Evolutionary conservation across 345 rosid genomes (phyloP).

Genomic region (Raphanus sativus): DNA sequence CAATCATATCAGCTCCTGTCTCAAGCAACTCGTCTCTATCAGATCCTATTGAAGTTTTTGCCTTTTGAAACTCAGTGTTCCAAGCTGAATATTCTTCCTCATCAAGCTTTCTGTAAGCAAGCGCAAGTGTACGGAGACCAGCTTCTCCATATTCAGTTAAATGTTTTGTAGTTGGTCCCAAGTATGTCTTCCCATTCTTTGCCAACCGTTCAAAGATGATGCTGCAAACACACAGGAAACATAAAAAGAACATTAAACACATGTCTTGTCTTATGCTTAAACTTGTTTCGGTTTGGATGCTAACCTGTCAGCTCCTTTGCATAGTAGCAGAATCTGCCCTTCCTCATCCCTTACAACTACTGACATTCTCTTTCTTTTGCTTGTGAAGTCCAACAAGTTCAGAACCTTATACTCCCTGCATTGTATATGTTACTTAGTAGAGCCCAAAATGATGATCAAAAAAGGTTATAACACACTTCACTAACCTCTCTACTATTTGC

Average conservation of each 20-base stretch:
- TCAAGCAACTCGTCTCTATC: slow-evolving; percentile 70
- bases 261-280: too few relatives aligned
- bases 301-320: slow-evolving; percentile 92
- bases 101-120: slow-evolving; percentile 54
- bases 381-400: slow-evolving; percentile 67
- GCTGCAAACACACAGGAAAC: slow-evolving; percentile 43
- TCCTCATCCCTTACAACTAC: slow-evolving; percentile 64
- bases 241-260: too few relatives aligned
- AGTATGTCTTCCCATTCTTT: slow-evolving; percentile 51
- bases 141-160: slow-evolving; percentile 65
- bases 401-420: slow-evolving; percentile 47
- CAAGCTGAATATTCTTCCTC: slow-evolving; percentile 53
- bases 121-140: slow-evolving; percentile 77
- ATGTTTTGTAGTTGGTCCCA: slow-evolving; percentile 52
- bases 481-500: slow-evolving; percentile 54
- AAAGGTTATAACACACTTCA: not conserved
- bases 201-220: slow-evolving; percentile 72
- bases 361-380: slow-evolving; percentile 83
- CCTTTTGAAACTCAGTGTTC: slow-evolving; percentile 53
- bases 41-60: slow-evolving; percentile 63
- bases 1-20: slow-evolving; percentile 65
- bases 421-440: not conserved
- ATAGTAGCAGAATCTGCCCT: slow-evolving; percentile 62
- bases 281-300: not conserved
- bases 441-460: not conserved